These are phyloP conservation scores for Suillus fuscotomentosus DNA, from an alignment of 768 basidiomycete genomes.

Conservation along the genomic window DNA sequence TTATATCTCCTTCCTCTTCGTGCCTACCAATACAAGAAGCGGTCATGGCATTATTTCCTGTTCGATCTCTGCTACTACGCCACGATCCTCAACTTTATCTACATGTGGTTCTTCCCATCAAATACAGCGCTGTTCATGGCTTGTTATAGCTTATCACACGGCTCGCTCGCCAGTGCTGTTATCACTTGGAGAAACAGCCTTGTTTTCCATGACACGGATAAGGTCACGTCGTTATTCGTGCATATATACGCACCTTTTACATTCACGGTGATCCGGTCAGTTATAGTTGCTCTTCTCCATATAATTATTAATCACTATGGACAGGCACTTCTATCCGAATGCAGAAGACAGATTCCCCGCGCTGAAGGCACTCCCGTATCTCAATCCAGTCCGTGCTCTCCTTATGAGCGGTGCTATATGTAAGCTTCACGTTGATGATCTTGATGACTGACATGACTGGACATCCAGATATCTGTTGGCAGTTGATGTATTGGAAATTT, in stretches of 20 bases:
- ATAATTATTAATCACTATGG: background rate
- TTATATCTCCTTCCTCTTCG: conserved; percentile 82
- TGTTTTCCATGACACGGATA: conserved; percentile 96
- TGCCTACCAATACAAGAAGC: conserved; percentile 85
- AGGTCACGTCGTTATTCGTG: conserved; percentile 92
- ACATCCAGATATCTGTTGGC: conserved; percentile 85
- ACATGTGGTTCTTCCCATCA: conserved; percentile 85
- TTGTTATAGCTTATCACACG: conserved; percentile 91
- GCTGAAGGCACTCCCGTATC: conserved; percentile 60
- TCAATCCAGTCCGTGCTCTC: conserved; percentile 73
- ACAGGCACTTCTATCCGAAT: conserved; percentile 85
- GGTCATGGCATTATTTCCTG: conserved; percentile 92
- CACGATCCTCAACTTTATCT: conserved; percentile 88
- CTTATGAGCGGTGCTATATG: conserved; percentile 81
- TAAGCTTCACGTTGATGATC: conserved; percentile 38
- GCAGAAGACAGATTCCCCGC: conserved; percentile 86
- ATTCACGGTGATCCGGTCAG: conserved; percentile 87
- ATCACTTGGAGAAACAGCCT: conserved; percentile 99
- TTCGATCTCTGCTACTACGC: conserved; percentile 93
- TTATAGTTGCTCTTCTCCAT: conserved; percentile 9
- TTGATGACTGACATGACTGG: conserved; percentile 9
- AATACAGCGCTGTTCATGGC: conserved; percentile 82
- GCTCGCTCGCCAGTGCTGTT: conserved; percentile 88
- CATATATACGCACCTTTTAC: conserved; percentile 92
- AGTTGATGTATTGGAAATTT: conserved; percentile 94